Evolutionary conservation across 2,329 filamentous ascomycete species (phyloP).

Genomic region (Sporothrix variecibatus): DNA sequence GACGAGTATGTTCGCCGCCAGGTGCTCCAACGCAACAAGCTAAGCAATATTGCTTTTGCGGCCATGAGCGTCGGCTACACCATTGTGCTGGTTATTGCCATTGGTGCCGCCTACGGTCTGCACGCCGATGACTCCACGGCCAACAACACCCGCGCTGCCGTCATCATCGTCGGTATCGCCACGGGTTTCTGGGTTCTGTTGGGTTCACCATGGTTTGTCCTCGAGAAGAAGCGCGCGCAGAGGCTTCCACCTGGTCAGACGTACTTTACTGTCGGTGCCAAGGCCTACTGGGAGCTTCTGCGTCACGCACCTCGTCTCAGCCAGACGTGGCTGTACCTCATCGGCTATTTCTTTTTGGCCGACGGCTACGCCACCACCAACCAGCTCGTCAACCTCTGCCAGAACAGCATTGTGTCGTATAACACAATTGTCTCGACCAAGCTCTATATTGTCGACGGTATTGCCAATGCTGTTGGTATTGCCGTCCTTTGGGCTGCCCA

Average conservation of each 20-base stretch:
- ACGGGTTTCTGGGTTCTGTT: constrained; percentile 4
- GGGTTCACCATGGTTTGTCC: background rate
- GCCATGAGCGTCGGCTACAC: constrained; percentile 8
- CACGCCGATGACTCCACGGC: constrained; percentile 1
- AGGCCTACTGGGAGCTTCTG: constrained; percentile 2
- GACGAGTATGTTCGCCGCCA: background rate
- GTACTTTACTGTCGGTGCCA: background rate
- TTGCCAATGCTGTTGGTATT: background rate
- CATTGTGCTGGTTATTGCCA: background rate
- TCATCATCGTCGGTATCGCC: background rate
- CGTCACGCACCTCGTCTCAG: background rate
- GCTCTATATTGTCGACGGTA: constrained; percentile 3
- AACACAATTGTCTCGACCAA: constrained; percentile 10
- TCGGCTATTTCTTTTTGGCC: background rate
- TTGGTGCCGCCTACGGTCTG: constrained; percentile 1
- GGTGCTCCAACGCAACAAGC: background rate
- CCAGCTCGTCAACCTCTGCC: constrained; percentile 6
- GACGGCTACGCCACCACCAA: constrained; percentile 6
- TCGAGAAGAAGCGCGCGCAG: background rate
- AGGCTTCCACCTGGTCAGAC: background rate
- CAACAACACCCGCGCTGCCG: constrained; percentile 2
- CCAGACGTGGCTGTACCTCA: background rate
- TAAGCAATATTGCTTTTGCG: constrained; percentile 1
- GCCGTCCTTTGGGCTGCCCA: background rate
- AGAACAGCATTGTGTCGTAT: constrained; percentile 5